Percentiles rank a stretch among this genome's conserved stretches.
phyloP scores from a whole-genome alignment of 768 basidiomycete species.

The Tulasnella sp. region DNA sequence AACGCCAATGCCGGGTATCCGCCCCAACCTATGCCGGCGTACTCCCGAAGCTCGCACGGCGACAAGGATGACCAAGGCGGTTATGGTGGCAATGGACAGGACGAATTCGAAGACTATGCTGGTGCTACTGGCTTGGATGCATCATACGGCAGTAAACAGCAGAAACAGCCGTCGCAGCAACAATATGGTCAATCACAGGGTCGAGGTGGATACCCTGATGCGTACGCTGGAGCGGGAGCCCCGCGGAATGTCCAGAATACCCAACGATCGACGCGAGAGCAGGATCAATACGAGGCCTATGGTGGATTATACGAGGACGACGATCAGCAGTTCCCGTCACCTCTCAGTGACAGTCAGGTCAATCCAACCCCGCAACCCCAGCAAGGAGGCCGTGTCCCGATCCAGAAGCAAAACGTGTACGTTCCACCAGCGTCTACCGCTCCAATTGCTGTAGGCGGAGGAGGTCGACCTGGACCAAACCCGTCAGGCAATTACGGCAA shows the following conservation, averaged over 20 bases:
- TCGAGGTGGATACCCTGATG: neutral
- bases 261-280: neutral
- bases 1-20: conserved; percentile 4
- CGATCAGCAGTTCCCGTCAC: no score
- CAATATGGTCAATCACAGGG: neutral
- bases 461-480: no score
- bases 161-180: neutral
- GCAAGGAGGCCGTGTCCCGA: no score
- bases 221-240: neutral
- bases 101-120: conserved; percentile 7
- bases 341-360: no score
- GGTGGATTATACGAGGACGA: no score
- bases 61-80: neutral
- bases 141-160: neutral
- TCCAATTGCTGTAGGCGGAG: no score
- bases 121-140: neutral
- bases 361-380: no score
- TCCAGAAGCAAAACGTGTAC: no score
- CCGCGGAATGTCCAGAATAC: neutral
- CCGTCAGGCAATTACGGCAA: no score
- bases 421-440: no score
- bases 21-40: conserved; percentile 5
- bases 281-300: neutral
- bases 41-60: conserved; percentile 2
- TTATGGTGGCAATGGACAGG: conserved; percentile 1